Percentiles rank a stretch among this genome's conserved stretches.
phyloP scores from a whole-genome alignment of 2,329 filamentous ascomycete genomes.

The Sporothrix pallida region DNA sequence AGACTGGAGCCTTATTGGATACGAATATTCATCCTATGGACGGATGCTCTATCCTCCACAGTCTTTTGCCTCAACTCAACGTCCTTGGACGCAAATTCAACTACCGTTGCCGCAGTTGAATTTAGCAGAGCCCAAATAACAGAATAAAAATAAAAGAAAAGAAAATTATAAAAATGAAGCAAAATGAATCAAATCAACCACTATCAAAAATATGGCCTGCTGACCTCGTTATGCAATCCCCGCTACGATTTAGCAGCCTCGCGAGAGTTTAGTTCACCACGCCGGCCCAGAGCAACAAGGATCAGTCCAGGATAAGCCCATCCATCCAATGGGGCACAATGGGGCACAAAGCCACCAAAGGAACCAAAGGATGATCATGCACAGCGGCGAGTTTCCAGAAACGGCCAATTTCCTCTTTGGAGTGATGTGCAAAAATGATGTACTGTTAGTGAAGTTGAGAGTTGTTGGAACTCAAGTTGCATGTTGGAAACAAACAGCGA shows the following conservation, averaged over 20 bases:
- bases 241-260: background rate
- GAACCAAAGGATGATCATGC: background rate
- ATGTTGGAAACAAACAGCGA: background rate
- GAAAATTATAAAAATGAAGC: too few species aligned
- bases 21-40: too few species aligned
- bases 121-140: too few species aligned
- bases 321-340: background rate
- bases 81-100: too few species aligned
- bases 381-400: constrained; percentile 12
- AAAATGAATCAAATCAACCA: too few species aligned
- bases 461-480: background rate
- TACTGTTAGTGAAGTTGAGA: background rate
- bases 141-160: too few species aligned
- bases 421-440: background rate
- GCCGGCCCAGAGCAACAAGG: background rate
- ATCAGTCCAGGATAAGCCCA: background rate
- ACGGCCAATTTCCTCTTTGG: constrained; percentile 13
- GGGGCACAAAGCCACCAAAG: background rate
- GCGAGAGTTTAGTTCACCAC: too few species aligned
- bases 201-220: constrained; percentile 1
- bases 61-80: too few species aligned
- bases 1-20: too few species aligned
- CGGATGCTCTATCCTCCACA: too few species aligned
- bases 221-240: background rate
- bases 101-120: too few species aligned